Base-by-base conservation (phyloP, 768 basidiomycete species). In the Russula olivacea region DNA sequence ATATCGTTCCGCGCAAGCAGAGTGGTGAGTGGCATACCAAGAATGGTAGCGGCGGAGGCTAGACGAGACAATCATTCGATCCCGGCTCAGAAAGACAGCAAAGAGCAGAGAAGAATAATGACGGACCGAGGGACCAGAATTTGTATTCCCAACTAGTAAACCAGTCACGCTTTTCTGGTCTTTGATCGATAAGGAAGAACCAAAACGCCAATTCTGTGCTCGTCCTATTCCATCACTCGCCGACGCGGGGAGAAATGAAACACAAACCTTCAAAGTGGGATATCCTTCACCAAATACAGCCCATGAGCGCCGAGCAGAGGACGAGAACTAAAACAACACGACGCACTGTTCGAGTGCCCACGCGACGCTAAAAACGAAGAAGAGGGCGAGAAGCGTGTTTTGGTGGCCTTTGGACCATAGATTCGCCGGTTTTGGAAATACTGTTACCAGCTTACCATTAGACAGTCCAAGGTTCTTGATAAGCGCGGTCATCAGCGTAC, bases 311-410 rank as follows among this genome's bases (percentile, higher is more conserved):
- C 7, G 15, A 40, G 34, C 21, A 14, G 25, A 11, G 15, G 1
- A 50, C 67, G 52, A 61, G 57, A 61, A 58, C 68, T 41, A 23
- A 23, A 38, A 30, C 23, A 19, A 36, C 17, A 54, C 25, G 25
- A 72, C 87, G 66, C 69, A 92, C 90, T 89, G 73, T 74, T 93
- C 91, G 48, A 91, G 79, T 10, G 82, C 81, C 90, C 91, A 93
- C 6, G 79, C 88, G 21, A 83, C 67, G 72, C 88, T 88, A 59
- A 93, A 78, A 2, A 88, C 70, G 67, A 93, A 85, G 61, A 85
- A 81, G 21, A 92, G 77, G 0, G 88, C 88, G 15, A 91, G 76
- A 23, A 93, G 71, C 82, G 83, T 85, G 58, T 71, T 73, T 59
- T 72, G 77, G 69, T 82, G 77, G 8, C 59, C 15, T 19, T 71